These are phyloP conservation scores for Fusarium sp. DNA, from an alignment of 2,329 filamentous ascomycete species.

Conservation along the genomic window DNA sequence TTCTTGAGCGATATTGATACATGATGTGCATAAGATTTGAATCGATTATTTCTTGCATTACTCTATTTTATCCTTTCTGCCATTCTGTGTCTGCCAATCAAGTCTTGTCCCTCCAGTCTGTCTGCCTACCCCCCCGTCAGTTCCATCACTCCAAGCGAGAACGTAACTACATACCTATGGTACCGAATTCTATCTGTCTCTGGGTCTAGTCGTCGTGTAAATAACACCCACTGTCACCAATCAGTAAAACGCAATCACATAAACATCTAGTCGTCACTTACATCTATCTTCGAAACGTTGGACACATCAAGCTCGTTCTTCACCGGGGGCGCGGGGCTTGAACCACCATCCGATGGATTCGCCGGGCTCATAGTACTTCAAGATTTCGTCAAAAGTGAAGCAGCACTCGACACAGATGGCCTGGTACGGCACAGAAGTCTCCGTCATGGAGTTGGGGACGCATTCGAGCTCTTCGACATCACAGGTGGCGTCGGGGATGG, in stretches of 20 bases:
- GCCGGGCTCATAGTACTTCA: neutral
- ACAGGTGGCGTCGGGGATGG: neutral
- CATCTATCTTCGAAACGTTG: neutral
- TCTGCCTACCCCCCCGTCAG: neutral
- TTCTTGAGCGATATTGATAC: neutral
- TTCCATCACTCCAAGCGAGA: neutral
- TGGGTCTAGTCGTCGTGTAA: neutral
- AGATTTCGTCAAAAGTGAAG: neutral
- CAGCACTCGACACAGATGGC: constrained; percentile 4
- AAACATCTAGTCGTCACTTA: neutral
- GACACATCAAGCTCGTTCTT: neutral
- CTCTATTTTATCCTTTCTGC: neutral
- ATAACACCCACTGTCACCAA: neutral
- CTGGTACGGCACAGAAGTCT: neutral
- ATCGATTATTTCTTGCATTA: neutral
- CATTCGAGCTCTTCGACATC: neutral
- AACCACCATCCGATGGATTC: constrained; percentile 3
- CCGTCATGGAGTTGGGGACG: neutral
- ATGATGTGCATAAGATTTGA: neutral
- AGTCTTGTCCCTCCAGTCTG: neutral
- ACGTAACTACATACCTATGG: neutral
- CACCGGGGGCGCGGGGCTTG: neutral
- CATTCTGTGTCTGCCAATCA: neutral
- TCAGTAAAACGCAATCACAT: neutral
- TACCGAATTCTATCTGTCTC: neutral